Evolutionary conservation across 2,329 filamentous ascomycete genomes (phyloP), one percentile per base, ranked within the genome.

Genomic region (Pseudocercospora musae): DNA sequence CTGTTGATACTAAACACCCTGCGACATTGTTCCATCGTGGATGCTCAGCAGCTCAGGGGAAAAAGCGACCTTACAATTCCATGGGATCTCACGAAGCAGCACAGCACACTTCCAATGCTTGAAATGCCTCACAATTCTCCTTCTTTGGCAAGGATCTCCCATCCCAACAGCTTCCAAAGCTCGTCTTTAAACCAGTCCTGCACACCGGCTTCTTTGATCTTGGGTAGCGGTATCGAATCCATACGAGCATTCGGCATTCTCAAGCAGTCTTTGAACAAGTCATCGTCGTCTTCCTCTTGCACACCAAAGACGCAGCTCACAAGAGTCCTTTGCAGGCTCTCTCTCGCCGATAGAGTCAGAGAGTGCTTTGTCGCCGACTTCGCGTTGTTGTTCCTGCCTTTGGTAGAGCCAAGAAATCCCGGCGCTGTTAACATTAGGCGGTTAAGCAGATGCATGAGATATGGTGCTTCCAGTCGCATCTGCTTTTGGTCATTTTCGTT

Each of bases 111-210:
- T 18, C n/a, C 15, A 8, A 40, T 8, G 37, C 37, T 40, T 13
- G 5, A 54, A 6, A n/a, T 20, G 25, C 54, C 13, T 59, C 25
- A 50, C 53, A 53, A 63, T 2, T 58, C 62, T 29, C 54, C 62
- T 33, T 70, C 68, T 48, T 65, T 65, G 3, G 64, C 62, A 11
- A 83, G 69, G 5, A 83, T 74, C 55, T 86, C 83, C 84, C 85
- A 87, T 0, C 85, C 85, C 6, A 87, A 68, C 58, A 86, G 69
- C 57, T 77, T 73, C 85, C 85, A 87, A 1, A 87, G 72, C 66
- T 86, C 81, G 59, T 78, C 78, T 58, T 79, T 78, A 66, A 85
- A 87, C 82, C 83, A 85, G 15, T 84, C 79, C 2, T 78, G 68
- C 4, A 80, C 76, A 8, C 80, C 72, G 15, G 74, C 69, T 27